Evolutionary conservation across 1,139 yeast species (phyloP), one percentile per base, ranked within the genome.

Genomic region (Spathaspora sp.): DNA sequence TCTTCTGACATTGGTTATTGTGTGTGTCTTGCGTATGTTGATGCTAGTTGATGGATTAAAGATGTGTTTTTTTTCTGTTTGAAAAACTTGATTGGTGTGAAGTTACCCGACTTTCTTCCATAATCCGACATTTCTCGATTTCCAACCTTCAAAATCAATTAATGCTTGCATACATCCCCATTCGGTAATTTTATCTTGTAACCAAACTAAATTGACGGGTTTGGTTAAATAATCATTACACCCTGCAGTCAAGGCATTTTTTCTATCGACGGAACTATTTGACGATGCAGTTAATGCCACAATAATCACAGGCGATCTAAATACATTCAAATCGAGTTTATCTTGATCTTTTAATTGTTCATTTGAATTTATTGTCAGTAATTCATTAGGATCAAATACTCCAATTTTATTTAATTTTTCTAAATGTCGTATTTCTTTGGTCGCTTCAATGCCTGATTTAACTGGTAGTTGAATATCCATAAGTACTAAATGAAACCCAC

Each of bases 91-190:
- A 17, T 9, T 34, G 23, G n/a, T n/a, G n/a, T n/a, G n/a, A n/a
- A 18, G 38, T 34, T 34, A 34, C 38, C 38, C 38, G 16, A 17
- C 38, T 34, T 34, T 34, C n/a, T 34, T 34, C 38, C 38, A 34
- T 17, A 38, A 18, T 7, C 29, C 29, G 23, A 23, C 29, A 38
- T 38, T 50, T 47, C 69, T 71, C 13, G 60, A 60, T 51, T 84
- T 84, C 97, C 97, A 93, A 31, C 96, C 95, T 64, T 93, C 97
- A 64, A 88, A 93, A 67, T 93, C 96, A 64, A 93, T 91, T 50
- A 93, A 72, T 1, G 98, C 98, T 69, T 93, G 99, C 99, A 93
- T 93, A 60, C 89, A 83, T 1, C 95, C 95, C 98, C 98, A 91
- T 67, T 93, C 99, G 3, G 93, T 89, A 49, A 93, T 88, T 68